Conservation (phyloP, 2,329 filamentous ascomycete genomes). For the Fusarium haematococcum region DNA sequence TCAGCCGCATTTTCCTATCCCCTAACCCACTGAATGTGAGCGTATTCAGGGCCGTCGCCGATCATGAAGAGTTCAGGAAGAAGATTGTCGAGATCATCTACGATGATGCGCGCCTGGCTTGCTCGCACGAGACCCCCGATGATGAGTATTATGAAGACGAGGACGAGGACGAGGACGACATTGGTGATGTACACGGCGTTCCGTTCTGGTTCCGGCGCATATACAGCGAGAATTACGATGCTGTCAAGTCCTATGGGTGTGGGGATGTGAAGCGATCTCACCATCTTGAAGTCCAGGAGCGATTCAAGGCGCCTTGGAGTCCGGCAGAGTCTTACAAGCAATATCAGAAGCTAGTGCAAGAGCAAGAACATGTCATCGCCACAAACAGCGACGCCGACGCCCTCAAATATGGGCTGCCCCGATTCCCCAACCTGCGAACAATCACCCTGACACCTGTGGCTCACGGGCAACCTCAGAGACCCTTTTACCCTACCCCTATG, state of each 20-base stretch:
- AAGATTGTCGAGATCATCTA: constrained; percentile 54
- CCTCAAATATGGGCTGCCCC: constrained; percentile 48
- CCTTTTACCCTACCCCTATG: constrained; percentile 45
- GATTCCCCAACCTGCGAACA: constrained; percentile 3
- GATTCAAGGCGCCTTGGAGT: background rate
- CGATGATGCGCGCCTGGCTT: constrained; percentile 46
- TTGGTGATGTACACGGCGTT: background rate
- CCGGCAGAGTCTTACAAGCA: constrained; percentile 34
- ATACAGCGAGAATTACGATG: background rate
- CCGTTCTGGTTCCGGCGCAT: background rate
- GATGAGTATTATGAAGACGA: background rate
- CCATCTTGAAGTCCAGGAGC: background rate
- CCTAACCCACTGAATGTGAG: constrained; percentile 53
- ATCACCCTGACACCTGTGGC: background rate
- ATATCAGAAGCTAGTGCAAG: constrained; percentile 48
- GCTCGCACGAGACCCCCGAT: background rate
- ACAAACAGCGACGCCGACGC: constrained; percentile 45
- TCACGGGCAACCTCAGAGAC: background rate
- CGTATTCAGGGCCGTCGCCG: constrained; percentile 51
- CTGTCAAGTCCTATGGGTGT: background rate
- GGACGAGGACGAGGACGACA: background rate
- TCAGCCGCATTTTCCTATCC: constrained; percentile 53
- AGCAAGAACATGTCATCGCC: constrained; percentile 48
- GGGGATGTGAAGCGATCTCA: background rate
- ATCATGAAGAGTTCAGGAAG: constrained; percentile 48